phyloP scores from a whole-genome alignment of 2,329 filamentous ascomycete species.

The Aphanocladium album region DNA sequence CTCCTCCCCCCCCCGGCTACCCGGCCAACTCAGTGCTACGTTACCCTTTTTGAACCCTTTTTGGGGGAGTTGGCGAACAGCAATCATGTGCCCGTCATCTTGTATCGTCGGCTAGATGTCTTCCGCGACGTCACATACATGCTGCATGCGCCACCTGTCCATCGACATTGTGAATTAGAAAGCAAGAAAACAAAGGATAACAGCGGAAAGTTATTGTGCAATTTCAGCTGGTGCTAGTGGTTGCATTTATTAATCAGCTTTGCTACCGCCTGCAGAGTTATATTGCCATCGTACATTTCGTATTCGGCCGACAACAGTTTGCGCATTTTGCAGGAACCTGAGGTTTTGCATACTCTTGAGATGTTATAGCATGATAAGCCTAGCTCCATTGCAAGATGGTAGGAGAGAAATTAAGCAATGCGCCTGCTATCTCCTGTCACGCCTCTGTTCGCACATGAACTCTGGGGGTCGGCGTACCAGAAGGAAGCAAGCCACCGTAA shows the following conservation, averaged over 20 bases:
- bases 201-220: not conserved
- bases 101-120: not conserved
- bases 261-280: no score
- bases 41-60: not conserved
- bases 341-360: no score
- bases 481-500: not conserved
- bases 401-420: not conserved
- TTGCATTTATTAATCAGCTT: no score
- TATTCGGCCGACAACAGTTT: no score
- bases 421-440: not conserved
- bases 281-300: no score
- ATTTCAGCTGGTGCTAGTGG: not conserved
- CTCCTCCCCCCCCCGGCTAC: no score
- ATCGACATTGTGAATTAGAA: not conserved
- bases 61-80: not conserved
- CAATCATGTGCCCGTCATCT: not conserved
- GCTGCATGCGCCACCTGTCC: not conserved
- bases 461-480: not conserved
- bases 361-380: no score
- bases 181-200: not conserved
- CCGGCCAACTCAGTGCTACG: not conserved
- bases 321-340: no score
- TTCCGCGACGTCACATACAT: conserved; percentile 12
- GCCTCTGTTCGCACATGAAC: not conserved
- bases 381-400: no score